Conservation (phyloP, 192 early-diverging fungal species). For the Rhizoclosmatium sp. region DNA sequence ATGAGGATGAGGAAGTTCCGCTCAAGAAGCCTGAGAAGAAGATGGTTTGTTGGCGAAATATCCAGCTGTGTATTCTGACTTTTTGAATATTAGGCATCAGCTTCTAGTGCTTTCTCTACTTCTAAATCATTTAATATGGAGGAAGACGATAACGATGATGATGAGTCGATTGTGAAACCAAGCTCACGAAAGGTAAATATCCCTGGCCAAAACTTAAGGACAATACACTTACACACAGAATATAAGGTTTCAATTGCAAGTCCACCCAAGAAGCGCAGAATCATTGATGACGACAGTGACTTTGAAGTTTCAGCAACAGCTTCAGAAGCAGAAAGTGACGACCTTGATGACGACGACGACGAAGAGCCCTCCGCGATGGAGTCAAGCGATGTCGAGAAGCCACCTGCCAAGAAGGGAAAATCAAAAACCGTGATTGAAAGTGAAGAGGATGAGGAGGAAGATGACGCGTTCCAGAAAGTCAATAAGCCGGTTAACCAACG, state of each 20-base stretch:
- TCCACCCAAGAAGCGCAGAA: background rate
- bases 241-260: background rate
- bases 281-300: conserved; percentile 19
- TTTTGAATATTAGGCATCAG: too few species aligned
- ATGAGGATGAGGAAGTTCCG: too few species aligned
- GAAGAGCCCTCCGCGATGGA: background rate
- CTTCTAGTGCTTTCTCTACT: too few species aligned
- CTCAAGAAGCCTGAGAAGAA: too few species aligned
- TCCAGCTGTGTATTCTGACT: too few species aligned
- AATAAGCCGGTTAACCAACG: background rate
- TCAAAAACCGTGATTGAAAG: background rate
- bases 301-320: background rate
- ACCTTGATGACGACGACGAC: background rate
- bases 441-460: conserved; percentile 3
- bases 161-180: too few species aligned
- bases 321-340: background rate
- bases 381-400: background rate
- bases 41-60: too few species aligned
- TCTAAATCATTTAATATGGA: too few species aligned
- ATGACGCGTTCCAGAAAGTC: background rate
- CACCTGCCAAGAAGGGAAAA: background rate
- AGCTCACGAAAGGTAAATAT: too few species aligned
- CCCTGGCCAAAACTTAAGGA: too few species aligned
- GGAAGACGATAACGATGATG: too few species aligned
- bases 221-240: too few species aligned